Conservation (phyloP, 345 rosid genomes). For the Gossypium stocksii region DNA sequence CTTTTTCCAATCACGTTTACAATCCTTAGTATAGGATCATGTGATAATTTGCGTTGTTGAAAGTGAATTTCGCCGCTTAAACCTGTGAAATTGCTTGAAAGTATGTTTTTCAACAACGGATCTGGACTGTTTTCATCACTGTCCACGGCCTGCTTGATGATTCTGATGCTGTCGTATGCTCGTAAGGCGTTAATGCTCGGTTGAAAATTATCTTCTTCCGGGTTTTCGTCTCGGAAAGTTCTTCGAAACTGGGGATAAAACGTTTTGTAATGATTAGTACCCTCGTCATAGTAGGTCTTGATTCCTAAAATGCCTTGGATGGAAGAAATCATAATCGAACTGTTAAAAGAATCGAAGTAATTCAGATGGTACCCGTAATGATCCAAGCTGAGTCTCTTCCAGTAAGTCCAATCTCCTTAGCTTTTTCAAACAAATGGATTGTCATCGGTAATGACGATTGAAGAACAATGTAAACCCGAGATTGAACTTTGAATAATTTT, state of each 20-base stretch:
- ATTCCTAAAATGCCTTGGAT: slow-evolving; percentile 49
- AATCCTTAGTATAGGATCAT: slow-evolving; percentile 20
- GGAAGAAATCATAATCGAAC: slow-evolving; percentile 33
- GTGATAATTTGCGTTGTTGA: slow-evolving; percentile 15
- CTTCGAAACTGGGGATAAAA: slow-evolving; percentile 22
- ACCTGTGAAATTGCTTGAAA: slow-evolving; percentile 30
- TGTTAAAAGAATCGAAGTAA: slow-evolving; percentile 30
- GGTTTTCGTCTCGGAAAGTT: slow-evolving; percentile 17
- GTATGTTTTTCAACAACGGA: slow-evolving; percentile 11
- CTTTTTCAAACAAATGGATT: slow-evolving; percentile 35
- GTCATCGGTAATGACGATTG: slow-evolving; percentile 33
- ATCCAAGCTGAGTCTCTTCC: slow-evolving; percentile 47
- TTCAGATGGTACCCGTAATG: slow-evolving; percentile 22
- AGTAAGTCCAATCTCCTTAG: slow-evolving; percentile 31
- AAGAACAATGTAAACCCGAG: slow-evolving; percentile 48
- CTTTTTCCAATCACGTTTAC: slow-evolving; percentile 38
- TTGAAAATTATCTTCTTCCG: slow-evolving; percentile 24
- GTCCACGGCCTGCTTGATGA: slow-evolving; percentile 16
- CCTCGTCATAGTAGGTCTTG: slow-evolving; percentile 22
- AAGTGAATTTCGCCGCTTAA: slow-evolving; percentile 40
- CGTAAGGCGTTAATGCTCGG: slow-evolving; percentile 33
- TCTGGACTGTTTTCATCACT: neutral
- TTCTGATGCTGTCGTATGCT: slow-evolving; percentile 42
- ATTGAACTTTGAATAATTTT: slow-evolving; percentile 14
- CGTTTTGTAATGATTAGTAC: slow-evolving; percentile 7